These are phyloP conservation scores for Gymnopilus junonius DNA, from an alignment of 768 basidiomycete genomes.

Conservation along the genomic window DNA sequence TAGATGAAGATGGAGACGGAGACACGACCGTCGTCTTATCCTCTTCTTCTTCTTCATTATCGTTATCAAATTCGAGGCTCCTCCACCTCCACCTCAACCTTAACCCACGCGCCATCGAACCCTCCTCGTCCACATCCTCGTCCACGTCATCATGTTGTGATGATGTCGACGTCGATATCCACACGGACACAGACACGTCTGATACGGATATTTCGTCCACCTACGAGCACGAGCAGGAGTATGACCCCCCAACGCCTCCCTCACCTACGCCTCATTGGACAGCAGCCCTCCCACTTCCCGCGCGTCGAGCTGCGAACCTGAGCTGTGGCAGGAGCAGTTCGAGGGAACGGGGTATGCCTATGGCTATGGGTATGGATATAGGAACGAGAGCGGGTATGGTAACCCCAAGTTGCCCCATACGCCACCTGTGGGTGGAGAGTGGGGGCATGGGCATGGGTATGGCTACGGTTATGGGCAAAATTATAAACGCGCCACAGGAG, in stretches of 20 bases:
- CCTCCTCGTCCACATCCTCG: too few species aligned
- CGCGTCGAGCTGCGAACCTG: conserved; percentile 37
- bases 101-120: background rate
- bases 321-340: background rate
- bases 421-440: background rate
- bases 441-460: background rate
- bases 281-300: conserved; percentile 38
- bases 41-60: too few species aligned
- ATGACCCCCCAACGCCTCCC: conserved; percentile 40
- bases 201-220: conserved; percentile 30
- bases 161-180: background rate
- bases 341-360: background rate
- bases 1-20: too few species aligned
- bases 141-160: background rate
- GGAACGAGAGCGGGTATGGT: too few species aligned
- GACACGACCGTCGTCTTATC: too few species aligned
- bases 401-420: background rate
- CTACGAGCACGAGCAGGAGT: conserved; percentile 12
- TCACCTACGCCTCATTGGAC: conserved; percentile 41
- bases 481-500: too few species aligned
- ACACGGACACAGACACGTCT: conserved; percentile 13
- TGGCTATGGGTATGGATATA: too few species aligned
- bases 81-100: too few species aligned
- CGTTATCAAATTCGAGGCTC: too few species aligned
- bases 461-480: too few species aligned